Evolutionary conservation across 2,329 filamentous ascomycete species (phyloP), one percentile per base, ranked within the genome.

Genomic region (Didymella sp.): DNA sequence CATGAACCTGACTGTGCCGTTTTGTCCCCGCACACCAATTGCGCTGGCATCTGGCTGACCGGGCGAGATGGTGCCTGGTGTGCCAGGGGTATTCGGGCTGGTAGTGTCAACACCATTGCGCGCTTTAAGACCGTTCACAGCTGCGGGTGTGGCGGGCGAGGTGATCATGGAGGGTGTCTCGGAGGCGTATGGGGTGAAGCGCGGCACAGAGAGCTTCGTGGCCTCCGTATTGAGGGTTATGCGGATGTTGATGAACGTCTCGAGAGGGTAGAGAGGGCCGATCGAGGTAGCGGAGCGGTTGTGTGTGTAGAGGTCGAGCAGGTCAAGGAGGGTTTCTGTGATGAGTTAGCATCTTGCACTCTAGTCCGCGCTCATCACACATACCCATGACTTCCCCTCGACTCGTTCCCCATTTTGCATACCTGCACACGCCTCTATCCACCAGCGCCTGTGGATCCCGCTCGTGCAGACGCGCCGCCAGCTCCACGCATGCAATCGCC

Each of bases 241-340:
- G 72, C 95, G 91, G 66, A 96, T 87, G 62, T 89, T 86, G 71
- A 98, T 91, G 73, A 96, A 94, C 51, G 84, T 84, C 64, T 94
- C 88, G 40, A 94, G 82, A 43, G 89, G 85, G 75, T 91, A 89
- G 44, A 85, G 80, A 15, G 84, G 81, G 6, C 92, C 93, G 19
- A 96, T 81, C 47, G 88, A 86, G 30, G 92, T 96, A 48, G 84
- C 82, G 63, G 86, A 85, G 51, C 87, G 86, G 72, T 96, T 89
- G 70, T 96, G 90, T 0, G 92, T 95, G 76, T 97, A 98, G 2
- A 98, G 84, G 70, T 99, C 94, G 24, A 98, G 84, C 0, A 97
- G 82, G 71, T 98, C 95, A 35, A 97, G 86, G 68, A 96, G 85
- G 0, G 91, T 94, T 81, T 98, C 94, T 79, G 84, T 74, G 25